Percentiles rank a stretch among this genome's conserved stretches.
Evolutionary conservation across 2,329 filamentous ascomycete genomes (phyloP).

Genomic region (Colletotrichum plurivorum): DNA sequence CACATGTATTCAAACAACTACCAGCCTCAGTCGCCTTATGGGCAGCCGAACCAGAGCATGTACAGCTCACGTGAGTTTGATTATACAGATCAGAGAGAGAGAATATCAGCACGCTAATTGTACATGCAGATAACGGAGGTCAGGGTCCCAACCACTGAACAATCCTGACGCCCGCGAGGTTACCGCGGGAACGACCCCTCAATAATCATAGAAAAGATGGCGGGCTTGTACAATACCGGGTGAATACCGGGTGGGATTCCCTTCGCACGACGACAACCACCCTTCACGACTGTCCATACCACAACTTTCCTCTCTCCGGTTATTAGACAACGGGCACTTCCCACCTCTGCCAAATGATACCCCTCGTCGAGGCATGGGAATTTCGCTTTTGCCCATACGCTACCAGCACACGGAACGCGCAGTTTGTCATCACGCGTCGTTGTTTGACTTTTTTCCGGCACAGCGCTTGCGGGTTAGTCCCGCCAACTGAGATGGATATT

Average conservation of each 20-base stretch:
- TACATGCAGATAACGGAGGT: constrained; percentile 42
- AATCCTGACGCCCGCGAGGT: constrained; percentile 1
- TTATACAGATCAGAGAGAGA: not conserved
- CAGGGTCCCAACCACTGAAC: constrained; percentile 40
- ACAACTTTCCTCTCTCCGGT: constrained; percentile 37
- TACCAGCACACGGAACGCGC: constrained; percentile 17
- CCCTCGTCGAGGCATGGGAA: constrained; percentile 20
- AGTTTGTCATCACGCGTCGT: constrained; percentile 26
- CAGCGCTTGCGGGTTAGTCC: too few species aligned
- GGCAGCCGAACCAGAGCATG: constrained; percentile 69
- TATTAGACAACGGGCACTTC: constrained; percentile 40
- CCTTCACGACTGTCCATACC: constrained; percentile 36
- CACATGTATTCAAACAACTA: constrained; percentile 70
- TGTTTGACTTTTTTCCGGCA: constrained; percentile 7
- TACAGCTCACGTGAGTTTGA: constrained; percentile 69
- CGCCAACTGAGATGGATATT: not conserved
- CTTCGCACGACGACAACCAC: constrained; percentile 33
- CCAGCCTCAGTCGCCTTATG: constrained; percentile 71
- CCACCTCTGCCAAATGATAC: constrained; percentile 39
- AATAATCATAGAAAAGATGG: constrained; percentile 34
- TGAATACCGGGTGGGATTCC: constrained; percentile 38
- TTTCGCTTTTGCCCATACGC: constrained; percentile 15
- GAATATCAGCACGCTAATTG: constrained; percentile 19
- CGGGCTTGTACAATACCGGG: constrained; percentile 40
- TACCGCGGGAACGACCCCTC: constrained; percentile 21